A percentile compares a stretch with the other conserved stretches of the same genome.
phyloP scores from a whole-genome alignment of 805 yeast genomes.

The Candida glaebosa region DNA sequence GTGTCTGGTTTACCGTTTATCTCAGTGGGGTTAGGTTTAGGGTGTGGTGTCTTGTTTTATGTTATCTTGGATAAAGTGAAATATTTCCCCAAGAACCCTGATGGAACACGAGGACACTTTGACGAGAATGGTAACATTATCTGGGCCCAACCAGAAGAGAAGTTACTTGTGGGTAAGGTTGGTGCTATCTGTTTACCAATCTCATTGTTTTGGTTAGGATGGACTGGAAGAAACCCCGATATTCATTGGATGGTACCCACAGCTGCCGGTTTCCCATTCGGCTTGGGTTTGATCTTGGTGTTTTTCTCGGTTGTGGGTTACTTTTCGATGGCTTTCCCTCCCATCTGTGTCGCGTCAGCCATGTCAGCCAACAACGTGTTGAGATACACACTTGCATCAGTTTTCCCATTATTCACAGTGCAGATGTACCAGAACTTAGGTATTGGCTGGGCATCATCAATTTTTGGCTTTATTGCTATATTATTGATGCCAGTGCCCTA shows the following conservation, averaged over 20 bases:
- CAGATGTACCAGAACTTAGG: slow-evolving; percentile 76
- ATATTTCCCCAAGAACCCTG: slow-evolving; percentile 56
- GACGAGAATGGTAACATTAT: slow-evolving; percentile 54
- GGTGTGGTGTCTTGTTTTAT: slow-evolving; percentile 52
- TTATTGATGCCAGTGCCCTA: slow-evolving; percentile 76
- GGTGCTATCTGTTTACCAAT: slow-evolving; percentile 68
- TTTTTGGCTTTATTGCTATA: slow-evolving; percentile 62
- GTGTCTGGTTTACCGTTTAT: slow-evolving; percentile 67
- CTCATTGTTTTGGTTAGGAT: slow-evolving; percentile 76
- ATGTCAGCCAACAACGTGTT: slow-evolving; percentile 82
- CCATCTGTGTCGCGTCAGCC: slow-evolving; percentile 78
- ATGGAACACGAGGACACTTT: slow-evolving; percentile 56
- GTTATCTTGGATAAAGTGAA: slow-evolving; percentile 44
- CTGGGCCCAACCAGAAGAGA: slow-evolving; percentile 57
- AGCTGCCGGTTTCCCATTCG: slow-evolving; percentile 75
- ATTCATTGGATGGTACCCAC: slow-evolving; percentile 79
- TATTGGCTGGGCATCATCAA: slow-evolving; percentile 76
- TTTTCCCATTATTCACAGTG: slow-evolving; percentile 79
- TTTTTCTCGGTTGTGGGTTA: slow-evolving; percentile 70
- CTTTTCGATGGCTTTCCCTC: slow-evolving; percentile 70
- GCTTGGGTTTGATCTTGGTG: slow-evolving; percentile 67
- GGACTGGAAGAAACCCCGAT: slow-evolving; percentile 54
- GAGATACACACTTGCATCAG: slow-evolving; percentile 72
- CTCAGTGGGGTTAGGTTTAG: slow-evolving; percentile 67
- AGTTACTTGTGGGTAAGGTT: slow-evolving; percentile 57